phyloP scores from a whole-genome alignment of 2,329 filamentous ascomycete species.

The Pseudocercospora vitis region DNA sequence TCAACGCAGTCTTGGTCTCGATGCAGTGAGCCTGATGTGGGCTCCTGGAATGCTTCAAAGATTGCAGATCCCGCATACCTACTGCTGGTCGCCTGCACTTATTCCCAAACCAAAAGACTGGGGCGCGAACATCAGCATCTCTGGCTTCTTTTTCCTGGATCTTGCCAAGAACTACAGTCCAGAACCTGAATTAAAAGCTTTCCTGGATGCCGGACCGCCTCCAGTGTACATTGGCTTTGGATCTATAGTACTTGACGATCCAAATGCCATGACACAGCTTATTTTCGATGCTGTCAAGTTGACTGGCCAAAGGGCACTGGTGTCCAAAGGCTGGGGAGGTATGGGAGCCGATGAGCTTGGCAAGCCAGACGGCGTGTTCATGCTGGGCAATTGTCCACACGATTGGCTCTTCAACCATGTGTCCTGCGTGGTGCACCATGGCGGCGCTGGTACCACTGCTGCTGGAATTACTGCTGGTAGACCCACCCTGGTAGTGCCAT shows the following conservation, averaged over 20 bases:
- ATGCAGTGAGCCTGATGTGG: conserved; percentile 76
- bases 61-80: conserved; percentile 79
- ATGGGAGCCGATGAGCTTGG: conserved; percentile 45
- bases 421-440: conserved; percentile 58
- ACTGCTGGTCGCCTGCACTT: conserved; percentile 83
- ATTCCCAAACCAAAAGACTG: conserved; percentile 80
- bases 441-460: conserved; percentile 60
- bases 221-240: conserved; percentile 83
- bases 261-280: conserved; percentile 66
- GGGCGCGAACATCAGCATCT: conserved; percentile 68
- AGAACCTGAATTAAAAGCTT: conserved; percentile 62
- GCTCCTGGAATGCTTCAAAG: conserved; percentile 77
- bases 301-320: conserved; percentile 53
- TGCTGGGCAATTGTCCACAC: conserved; percentile 57
- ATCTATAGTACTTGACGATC: conserved; percentile 77
- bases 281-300: conserved; percentile 69
- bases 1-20: conserved; percentile 69
- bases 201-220: conserved; percentile 66
- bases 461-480: conserved; percentile 53
- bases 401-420: conserved; percentile 61
- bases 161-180: conserved; percentile 67
- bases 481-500: conserved; percentile 58
- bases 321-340: conserved; percentile 58
- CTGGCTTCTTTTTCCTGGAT: conserved; percentile 75
- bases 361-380: conserved; percentile 47